These are phyloP conservation scores for Fusarium cicatricum DNA, from an alignment of 2,329 filamentous ascomycete genomes.

Conservation along the genomic window DNA sequence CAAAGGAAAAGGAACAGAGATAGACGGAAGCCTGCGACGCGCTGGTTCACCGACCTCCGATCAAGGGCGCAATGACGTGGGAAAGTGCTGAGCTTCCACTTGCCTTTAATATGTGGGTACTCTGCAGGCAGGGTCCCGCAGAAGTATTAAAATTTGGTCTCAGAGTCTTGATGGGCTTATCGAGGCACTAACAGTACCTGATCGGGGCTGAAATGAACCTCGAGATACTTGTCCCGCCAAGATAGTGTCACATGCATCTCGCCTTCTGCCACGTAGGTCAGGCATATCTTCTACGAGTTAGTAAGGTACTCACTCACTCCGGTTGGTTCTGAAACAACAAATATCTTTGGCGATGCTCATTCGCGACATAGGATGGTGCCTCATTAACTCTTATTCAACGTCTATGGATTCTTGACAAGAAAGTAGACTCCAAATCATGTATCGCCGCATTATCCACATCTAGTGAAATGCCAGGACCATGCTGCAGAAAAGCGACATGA, in stretches of 20 bases:
- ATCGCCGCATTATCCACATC: too few relatives aligned
- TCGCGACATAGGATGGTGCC: not conserved
- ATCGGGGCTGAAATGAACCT: not conserved
- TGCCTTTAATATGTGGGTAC: conserved; percentile 31
- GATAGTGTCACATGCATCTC: conserved; percentile 10
- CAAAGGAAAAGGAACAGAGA: not conserved
- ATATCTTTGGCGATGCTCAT: not conserved
- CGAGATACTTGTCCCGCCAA: not conserved
- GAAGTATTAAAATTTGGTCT: not conserved
- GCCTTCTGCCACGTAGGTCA: conserved; percentile 10
- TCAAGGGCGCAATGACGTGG: conserved; percentile 33
- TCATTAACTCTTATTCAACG: not conserved
- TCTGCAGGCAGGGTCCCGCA: not conserved
- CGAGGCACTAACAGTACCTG: not conserved
- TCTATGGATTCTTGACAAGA: too few relatives aligned
- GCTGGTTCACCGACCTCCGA: conserved; percentile 21
- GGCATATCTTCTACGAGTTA: too few relatives aligned
- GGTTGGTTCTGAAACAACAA: not conserved
- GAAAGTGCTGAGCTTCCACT: conserved; percentile 7
- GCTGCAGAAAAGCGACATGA: not conserved
- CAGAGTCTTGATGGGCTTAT: not conserved
- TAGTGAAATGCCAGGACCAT: not conserved
- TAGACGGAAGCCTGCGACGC: conserved; percentile 8
- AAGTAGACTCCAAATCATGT: too few relatives aligned
- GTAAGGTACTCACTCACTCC: too few relatives aligned